Base-by-base conservation (phyloP, 1,139 yeast species). In the Scheffersomyces parashehatae region DNA sequence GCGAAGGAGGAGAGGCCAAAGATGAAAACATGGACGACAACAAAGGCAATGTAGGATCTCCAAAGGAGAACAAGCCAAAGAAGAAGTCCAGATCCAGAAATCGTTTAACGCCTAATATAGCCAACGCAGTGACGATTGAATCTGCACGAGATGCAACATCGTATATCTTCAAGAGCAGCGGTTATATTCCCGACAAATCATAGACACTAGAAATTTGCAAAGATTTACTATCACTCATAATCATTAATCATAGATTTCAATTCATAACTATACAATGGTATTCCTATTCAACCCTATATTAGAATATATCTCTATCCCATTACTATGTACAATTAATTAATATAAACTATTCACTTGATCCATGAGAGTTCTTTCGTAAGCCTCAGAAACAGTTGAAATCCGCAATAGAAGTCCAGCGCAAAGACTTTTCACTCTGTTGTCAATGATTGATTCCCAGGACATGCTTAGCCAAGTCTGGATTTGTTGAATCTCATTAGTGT, bases 321-420 rank as follows among this genome's bases (percentile, higher is more conserved):
- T 20, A 34, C 13, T 15, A 30, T 30, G 16, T 30, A 31, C 35
- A 29, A 31, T 29, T 16, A 35, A 28, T 29, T 38, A 24, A 12
- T 43, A 29, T 9, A 46, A 44, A n/a, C 50, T 40, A 35, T 49
- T 55, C 39, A 46, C 37, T 24, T 50, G 56, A 26, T 51, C 56
- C 41, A 56, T 45, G 4, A 57, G 37, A 2, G 55, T 46, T 14
- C 56, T 37, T 36, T 57, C 54, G 33, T 35, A 49, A 2, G 24
- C 39, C 13, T 45, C 46, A 3, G 35, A 30, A 14, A 35, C n/a
- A 15, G 37, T 26, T 8, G 14, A 24, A 20, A 26, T 35, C 14
- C 37, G 37, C 8, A 75, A 63, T 20, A 80, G 53, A 24, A 77
- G 69, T 1, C 81, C 82, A 11, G 84, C 83, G 37, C 81, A 74